Evolutionary conservation across 2,329 filamentous ascomycete species (phyloP).

Genomic region (Botrytis squamosa): DNA sequence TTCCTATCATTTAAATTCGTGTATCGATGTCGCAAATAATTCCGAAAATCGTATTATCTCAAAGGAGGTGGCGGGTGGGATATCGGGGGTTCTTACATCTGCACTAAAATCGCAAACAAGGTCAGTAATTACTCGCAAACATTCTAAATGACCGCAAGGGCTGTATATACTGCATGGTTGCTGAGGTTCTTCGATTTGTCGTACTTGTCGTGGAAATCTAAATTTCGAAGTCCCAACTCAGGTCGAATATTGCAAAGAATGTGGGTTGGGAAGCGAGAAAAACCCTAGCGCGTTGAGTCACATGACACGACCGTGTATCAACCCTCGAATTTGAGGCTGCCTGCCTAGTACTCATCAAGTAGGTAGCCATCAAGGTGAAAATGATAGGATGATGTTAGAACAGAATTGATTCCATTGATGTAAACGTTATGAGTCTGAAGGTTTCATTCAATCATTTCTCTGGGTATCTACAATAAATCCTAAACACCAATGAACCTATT

Average conservation of each 20-base stretch:
- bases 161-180: constrained; percentile 54
- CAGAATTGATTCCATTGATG: background rate
- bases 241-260: constrained; percentile 15
- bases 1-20: constrained; percentile 4
- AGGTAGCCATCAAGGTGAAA: constrained; percentile 6
- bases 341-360: background rate
- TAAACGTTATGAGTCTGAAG: background rate
- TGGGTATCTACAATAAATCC: constrained; percentile 12
- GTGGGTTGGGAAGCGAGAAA: constrained; percentile 7
- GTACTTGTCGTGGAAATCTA: constrained; percentile 28
- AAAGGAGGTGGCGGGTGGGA: constrained; percentile 30
- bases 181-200: constrained; percentile 35
- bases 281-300: constrained; percentile 10
- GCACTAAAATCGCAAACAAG: constrained; percentile 58
- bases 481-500: background rate
- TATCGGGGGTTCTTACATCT: constrained; percentile 68
- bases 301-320: background rate
- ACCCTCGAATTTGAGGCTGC: constrained; percentile 13
- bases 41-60: constrained; percentile 11
- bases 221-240: constrained; percentile 21
- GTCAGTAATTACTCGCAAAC: constrained; percentile 39
- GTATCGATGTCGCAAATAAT: background rate
- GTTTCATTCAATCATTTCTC: background rate
- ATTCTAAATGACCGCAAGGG: background rate
- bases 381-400: background rate